phyloP scores from a whole-genome alignment of 129 eudicot species.

The Daucus carota region DNA sequence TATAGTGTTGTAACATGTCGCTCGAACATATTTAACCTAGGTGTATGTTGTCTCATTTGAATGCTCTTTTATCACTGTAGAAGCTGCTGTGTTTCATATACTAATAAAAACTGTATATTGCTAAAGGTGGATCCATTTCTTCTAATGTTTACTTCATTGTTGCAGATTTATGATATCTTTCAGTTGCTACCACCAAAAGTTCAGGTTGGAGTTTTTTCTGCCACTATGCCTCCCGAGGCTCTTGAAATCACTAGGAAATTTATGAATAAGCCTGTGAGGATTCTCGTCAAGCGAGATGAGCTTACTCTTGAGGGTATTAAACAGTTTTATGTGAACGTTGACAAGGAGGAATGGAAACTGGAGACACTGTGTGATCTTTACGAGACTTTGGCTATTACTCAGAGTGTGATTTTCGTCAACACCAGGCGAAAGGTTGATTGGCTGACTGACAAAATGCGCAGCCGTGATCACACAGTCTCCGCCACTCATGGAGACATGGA shows the following conservation, averaged over 20 bases:
- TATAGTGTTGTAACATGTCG: too few species aligned
- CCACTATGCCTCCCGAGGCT: conserved; percentile 29
- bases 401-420: conserved; percentile 7
- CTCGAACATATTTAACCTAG: not conserved
- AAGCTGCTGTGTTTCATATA: not conserved
- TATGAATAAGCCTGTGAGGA: conserved; percentile 32
- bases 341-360: conserved; percentile 12
- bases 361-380: conserved; percentile 3
- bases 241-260: conserved; percentile 21
- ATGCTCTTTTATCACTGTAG: not conserved
- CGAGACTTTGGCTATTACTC: conserved; percentile 7
- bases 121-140: not conserved
- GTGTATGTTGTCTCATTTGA: not conserved
- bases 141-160: not conserved
- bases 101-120: not conserved
- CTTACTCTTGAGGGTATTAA: conserved; percentile 33
- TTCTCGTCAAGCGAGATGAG: conserved; percentile 39
- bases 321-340: conserved; percentile 10
- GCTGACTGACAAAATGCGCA: conserved; percentile 33
- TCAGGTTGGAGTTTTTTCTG: conserved; percentile 36
- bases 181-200: conserved; percentile 38
- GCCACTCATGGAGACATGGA: conserved; percentile 37
- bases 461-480: conserved; percentile 32
- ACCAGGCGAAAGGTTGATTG: conserved; percentile 18
- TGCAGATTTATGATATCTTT: conserved; percentile 36